Percentiles rank a stretch among this genome's conserved stretches.
These are phyloP conservation scores for Chaetomiaceae sp. DNA, from an alignment of 2,329 filamentous ascomycete species.

Conservation along the genomic window DNA sequence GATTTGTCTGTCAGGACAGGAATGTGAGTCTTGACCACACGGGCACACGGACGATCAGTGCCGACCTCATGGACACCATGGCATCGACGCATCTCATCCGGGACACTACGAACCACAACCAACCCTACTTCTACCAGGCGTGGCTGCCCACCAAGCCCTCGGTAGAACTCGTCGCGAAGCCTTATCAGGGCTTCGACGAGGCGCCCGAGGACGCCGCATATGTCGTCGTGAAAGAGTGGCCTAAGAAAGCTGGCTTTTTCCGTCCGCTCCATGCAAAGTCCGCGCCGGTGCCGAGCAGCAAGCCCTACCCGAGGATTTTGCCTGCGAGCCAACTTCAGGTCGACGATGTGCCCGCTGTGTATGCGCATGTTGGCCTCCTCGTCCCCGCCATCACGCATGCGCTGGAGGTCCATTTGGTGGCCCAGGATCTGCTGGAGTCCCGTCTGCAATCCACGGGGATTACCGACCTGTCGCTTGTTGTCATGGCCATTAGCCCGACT, in stretches of 20 bases:
- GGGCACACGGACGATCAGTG: constrained; percentile 26
- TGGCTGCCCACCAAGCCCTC: constrained; percentile 41
- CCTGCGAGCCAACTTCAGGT: constrained; percentile 43
- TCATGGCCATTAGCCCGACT: constrained; percentile 65
- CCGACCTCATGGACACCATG: constrained; percentile 19
- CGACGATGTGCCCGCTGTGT: constrained; percentile 40
- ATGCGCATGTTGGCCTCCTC: constrained; percentile 50
- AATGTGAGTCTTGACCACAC: constrained; percentile 29
- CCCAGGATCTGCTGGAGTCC: constrained; percentile 50
- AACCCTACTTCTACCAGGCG: constrained; percentile 38
- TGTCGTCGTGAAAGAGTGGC: constrained; percentile 43
- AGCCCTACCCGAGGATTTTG: constrained; percentile 39
- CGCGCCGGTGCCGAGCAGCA: constrained; percentile 28
- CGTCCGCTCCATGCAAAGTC: constrained; percentile 30
- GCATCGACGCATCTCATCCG: constrained; percentile 35
- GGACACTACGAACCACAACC: constrained; percentile 23
- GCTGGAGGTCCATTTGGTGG: constrained; percentile 60
- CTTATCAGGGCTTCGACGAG: constrained; percentile 32
- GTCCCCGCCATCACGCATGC: constrained; percentile 68
- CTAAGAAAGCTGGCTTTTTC: constrained; percentile 54
- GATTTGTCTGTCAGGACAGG: constrained; percentile 29
- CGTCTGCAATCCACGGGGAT: constrained; percentile 50
- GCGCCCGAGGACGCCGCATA: constrained; percentile 43
- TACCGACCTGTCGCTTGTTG: constrained; percentile 47
- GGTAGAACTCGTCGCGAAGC: constrained; percentile 33